phyloP scores from a whole-genome alignment of 352 stramenopile species.

The Globisporangium irregulare region DNA sequence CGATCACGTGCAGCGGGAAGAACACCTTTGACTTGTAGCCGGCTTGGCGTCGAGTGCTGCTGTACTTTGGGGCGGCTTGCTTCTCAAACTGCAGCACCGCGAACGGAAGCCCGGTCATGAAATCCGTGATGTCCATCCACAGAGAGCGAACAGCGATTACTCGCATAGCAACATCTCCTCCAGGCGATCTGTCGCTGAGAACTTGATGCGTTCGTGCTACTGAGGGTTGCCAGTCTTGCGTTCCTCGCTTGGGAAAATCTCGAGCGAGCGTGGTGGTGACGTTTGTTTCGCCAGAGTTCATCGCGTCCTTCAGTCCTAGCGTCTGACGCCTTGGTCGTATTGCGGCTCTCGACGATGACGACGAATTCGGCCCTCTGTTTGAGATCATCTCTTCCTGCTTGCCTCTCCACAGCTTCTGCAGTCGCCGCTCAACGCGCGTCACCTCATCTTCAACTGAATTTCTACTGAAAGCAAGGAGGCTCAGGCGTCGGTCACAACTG shows the following conservation, averaged over 20 bases:
- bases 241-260: not conserved
- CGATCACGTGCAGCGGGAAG: not conserved
- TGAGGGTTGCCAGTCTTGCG: not conserved
- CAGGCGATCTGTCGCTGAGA: not conserved
- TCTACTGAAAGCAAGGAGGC: not conserved
- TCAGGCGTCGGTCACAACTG: not conserved
- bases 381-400: not conserved
- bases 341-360: not conserved
- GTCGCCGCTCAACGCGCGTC: not conserved
- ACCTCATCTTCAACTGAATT: not conserved
- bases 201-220: not conserved
- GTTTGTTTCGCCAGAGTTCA: not conserved
- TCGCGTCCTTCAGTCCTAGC: not conserved
- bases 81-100: constrained; percentile 2
- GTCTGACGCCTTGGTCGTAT: not conserved
- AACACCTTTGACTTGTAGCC: constrained; percentile 5
- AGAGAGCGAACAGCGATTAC: not conserved
- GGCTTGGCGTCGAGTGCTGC: not conserved
- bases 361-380: not conserved
- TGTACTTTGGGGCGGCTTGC: not conserved
- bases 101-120: constrained; percentile 6
- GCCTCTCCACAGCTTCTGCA: constrained; percentile 1
- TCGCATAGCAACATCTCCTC: not conserved
- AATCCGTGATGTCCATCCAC: not conserved
- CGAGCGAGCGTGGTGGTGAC: not conserved